Evolutionary conservation across 495 filamentous ascomycete species (phyloP), one percentile per base, ranked within the genome.

Genomic region (Friedmanniomyces simplex): DNA sequence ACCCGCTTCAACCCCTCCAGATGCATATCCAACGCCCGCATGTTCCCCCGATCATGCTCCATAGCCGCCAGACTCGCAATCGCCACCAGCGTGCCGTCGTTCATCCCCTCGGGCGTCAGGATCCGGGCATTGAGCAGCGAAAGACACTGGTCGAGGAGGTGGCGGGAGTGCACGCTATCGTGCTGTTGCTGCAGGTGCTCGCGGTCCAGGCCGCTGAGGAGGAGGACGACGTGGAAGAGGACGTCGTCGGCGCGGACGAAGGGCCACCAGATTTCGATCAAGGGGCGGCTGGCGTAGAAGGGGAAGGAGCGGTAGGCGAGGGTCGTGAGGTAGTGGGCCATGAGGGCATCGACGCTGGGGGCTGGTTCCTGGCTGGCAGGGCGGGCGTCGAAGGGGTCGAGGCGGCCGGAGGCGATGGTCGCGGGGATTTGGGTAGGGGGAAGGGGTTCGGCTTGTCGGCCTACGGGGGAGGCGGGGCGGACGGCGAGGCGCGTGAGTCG

Each of bases 191-290:
- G 39, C 3, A 62, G 45, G n/a, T 57, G 16, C 16, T 39, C 37
- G 26, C 51, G 55, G 37, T 54, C 52, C 2, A 58, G 55, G 22
- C 55, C 55, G 34, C 49, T 58, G 28, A 62, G 52, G 8, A 50
- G 47, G 22, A 58, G 32, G 7, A 62, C 50, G n/a, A 62, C 60
- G 34, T 62, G 50, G 37, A 62, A 62, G 8, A 62, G 55, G 16
- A 62, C 32, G 22, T 58, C 60, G 32, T 62, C 60, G 20, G 18
- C 37, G 13, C 60, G 60, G 2, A 62, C 50, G 41, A 62, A 62
- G 5, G 60, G 60, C 60, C 60, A 62, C 60, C 60, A 58, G 14
- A 62, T 41, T 25, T 62, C 60, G 18, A 62, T 58, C 25, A 58
- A 34, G 13, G 50, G 30, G 20, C 45, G 49, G 22, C 54, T 58